Conservation (phyloP, 495 filamentous ascomycete species). For the Talaromyces wortmannii region DNA sequence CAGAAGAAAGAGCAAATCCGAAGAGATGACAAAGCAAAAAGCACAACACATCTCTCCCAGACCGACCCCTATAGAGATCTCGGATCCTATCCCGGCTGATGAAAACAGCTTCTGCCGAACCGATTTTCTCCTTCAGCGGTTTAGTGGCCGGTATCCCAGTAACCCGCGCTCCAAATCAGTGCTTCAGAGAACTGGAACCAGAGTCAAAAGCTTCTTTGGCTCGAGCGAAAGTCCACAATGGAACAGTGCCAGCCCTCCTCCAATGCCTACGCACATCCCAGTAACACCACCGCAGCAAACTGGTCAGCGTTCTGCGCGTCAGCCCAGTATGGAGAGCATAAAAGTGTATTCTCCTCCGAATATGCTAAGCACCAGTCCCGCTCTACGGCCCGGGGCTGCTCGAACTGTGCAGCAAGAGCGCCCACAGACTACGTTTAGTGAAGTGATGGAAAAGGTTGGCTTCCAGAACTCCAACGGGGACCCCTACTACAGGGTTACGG, state of each 20-base stretch:
- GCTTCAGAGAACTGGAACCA: constrained; percentile 26
- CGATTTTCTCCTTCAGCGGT: constrained; percentile 47
- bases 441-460: constrained; percentile 55
- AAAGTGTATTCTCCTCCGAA: constrained; percentile 62
- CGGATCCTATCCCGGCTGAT: constrained; percentile 46
- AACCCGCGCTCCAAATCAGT: constrained; percentile 26
- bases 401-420: constrained; percentile 26
- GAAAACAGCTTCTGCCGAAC: constrained; percentile 42
- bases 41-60: constrained; percentile 25
- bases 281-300: constrained; percentile 22
- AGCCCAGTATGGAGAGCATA: constrained; percentile 60
- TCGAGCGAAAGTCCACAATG: constrained; percentile 4
- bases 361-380: constrained; percentile 19
- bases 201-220: constrained; percentile 31
- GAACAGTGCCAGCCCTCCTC: constrained; percentile 5
- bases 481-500: constrained; percentile 21
- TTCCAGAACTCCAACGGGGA: constrained; percentile 33
- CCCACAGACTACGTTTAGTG: constrained; percentile 55
- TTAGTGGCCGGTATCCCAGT: constrained; percentile 14
- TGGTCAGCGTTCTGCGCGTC: constrained; percentile 18
- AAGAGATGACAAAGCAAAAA: constrained; percentile 10
- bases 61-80: constrained; percentile 42
- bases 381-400: background rate
- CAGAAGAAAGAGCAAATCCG: constrained; percentile 21
- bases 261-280: constrained; percentile 13